These are phyloP conservation scores for Carex scoparia DNA, from an alignment of 176 grass and related monocot species.

Conservation along the genomic window DNA sequence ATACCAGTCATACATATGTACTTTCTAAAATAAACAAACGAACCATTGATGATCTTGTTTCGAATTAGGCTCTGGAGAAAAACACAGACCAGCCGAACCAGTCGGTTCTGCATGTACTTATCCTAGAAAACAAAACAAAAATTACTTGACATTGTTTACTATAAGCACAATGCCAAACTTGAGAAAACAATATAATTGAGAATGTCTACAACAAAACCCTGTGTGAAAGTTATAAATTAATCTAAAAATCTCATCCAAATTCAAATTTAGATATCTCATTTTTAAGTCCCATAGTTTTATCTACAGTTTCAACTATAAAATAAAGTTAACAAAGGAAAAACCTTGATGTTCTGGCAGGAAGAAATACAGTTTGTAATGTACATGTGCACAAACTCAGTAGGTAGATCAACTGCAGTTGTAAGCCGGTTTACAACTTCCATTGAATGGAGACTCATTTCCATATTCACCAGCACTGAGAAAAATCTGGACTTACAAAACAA, in stretches of 20 bases:
- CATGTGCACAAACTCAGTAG: conserved; percentile 82
- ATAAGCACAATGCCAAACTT: conserved; percentile 5
- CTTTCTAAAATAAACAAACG: conserved; percentile 21
- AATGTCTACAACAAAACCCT: not conserved
- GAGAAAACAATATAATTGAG: not conserved
- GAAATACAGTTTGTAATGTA: conserved; percentile 96
- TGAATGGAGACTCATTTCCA: conserved; percentile 97
- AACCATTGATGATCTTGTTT: conserved; percentile 99
- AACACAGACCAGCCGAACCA: conserved; percentile 91
- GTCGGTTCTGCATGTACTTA: conserved; percentile 98
- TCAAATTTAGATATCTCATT: not conserved
- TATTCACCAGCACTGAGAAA: conserved; percentile 79
- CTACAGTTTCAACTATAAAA: not conserved
- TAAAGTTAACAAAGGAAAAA: conserved; percentile 34
- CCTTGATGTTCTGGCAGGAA: conserved; percentile 87
- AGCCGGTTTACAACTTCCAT: conserved; percentile 99
- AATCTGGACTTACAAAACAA: conserved; percentile 46
- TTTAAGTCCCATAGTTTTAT: not conserved
- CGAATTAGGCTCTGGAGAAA: conserved; percentile 95
- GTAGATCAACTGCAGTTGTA: conserved; percentile 72
- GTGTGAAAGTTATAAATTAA: not conserved
- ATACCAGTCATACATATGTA: not conserved
- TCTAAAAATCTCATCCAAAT: not conserved
- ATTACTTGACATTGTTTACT: conserved; percentile 15
- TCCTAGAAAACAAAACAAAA: conserved; percentile 60